Evolutionary conservation across 768 basidiomycete species (phyloP).

Genomic region (Podaxis sp.): DNA sequence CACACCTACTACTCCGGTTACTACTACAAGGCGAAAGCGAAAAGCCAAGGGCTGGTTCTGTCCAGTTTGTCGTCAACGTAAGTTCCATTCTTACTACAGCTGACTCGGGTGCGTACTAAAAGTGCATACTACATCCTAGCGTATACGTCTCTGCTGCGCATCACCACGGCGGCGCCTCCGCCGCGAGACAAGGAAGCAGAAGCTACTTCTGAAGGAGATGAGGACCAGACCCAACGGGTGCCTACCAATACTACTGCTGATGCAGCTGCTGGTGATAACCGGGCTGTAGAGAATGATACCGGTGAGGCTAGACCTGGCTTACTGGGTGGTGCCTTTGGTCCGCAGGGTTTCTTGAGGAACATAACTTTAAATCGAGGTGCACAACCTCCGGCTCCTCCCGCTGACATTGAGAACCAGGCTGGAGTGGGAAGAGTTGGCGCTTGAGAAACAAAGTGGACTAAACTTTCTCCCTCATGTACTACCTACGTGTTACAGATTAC

Average conservation of each 20-base stretch:
- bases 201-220: constrained; percentile 19
- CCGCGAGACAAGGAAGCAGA: constrained; percentile 22
- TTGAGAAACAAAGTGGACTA: neutral
- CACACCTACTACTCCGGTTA: constrained; percentile 22
- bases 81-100: constrained; percentile 26
- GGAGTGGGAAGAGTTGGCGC: constrained; percentile 16
- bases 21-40: constrained; percentile 68
- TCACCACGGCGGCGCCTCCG: constrained; percentile 65
- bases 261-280: constrained; percentile 1
- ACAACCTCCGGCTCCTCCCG: constrained; percentile 8
- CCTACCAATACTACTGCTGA: neutral
- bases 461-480: neutral
- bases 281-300: neutral
- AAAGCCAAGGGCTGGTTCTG: constrained; percentile 98
- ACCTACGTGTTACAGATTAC: neutral
- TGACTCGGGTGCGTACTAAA: neutral
- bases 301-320: constrained; percentile 18
- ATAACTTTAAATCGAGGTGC: constrained; percentile 14
- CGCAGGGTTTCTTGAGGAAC: constrained; percentile 29
- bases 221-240: constrained; percentile 11
- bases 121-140: constrained; percentile 36
- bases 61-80: constrained; percentile 93
- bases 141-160: constrained; percentile 82
- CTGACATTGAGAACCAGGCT: constrained; percentile 18
- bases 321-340: constrained; percentile 16